Conservation (phyloP, 495 filamentous ascomycete genomes). For the Baudoinia panamericana region DNA sequence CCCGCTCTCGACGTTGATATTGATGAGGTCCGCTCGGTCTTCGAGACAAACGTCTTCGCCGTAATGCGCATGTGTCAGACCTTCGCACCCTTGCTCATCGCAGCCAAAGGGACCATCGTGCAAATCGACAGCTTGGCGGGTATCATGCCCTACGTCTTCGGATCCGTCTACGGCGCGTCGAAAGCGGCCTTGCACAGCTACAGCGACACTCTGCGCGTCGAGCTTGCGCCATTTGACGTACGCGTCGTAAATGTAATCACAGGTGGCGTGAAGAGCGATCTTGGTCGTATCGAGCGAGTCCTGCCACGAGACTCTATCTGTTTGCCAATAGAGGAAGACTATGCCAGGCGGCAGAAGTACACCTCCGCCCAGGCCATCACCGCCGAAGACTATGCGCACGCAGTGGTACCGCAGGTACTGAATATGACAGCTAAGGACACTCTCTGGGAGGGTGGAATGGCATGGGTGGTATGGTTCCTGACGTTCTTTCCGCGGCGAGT, state of each 20-base stretch:
- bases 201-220: constrained; percentile 47
- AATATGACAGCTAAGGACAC: constrained; percentile 35
- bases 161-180: constrained; percentile 45
- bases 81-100: constrained; percentile 46
- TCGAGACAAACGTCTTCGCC: constrained; percentile 47
- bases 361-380: constrained; percentile 45
- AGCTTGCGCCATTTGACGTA: constrained; percentile 37
- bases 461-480: constrained; percentile 38
- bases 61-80: constrained; percentile 47
- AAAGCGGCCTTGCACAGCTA: constrained; percentile 53
- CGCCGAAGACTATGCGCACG: constrained; percentile 40
- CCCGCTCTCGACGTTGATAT: constrained; percentile 46
- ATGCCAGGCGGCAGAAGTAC: constrained; percentile 39
- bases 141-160: constrained; percentile 34
- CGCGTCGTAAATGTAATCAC: constrained; percentile 40
- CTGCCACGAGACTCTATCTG: constrained; percentile 41
- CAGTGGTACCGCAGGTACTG: constrained; percentile 43
- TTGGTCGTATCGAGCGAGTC: constrained; percentile 39
- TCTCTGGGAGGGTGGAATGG: constrained; percentile 41
- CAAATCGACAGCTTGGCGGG: constrained; percentile 47
- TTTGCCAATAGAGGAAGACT: constrained; percentile 38
- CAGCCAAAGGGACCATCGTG: constrained; percentile 47
- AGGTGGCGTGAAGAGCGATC: constrained; percentile 47
- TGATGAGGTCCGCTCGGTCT: constrained; percentile 37
- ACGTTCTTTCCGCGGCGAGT: constrained; percentile 29